Evolutionary conservation across 441 rosid species (phyloP), one percentile per base, ranked within the genome.

Genomic region (Erodium texanum): DNA sequence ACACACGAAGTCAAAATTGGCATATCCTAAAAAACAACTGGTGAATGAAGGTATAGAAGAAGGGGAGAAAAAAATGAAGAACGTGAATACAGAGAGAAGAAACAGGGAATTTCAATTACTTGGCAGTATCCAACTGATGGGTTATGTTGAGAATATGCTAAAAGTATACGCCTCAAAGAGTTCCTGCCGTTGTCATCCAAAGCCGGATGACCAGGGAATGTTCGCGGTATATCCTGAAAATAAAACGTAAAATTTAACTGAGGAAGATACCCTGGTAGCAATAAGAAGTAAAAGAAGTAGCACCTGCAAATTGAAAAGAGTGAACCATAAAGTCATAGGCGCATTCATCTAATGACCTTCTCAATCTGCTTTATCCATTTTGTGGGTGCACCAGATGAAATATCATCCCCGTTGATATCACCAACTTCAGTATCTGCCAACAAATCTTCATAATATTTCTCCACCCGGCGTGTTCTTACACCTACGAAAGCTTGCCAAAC

Each of bases 401-500:
- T 75, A 69, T 73, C 65, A 8, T 70, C 71, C 22, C 67, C 78
- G 20, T 24, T 23, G 32, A 48, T 70, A 71, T 81, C 84, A 29
- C 69, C 74, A 16, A 77, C 77, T 68, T 75, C 68, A 61, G 74
- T 74, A 70, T 80, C 87, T 71, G 79, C 85, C 70, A 88, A 74
- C 79, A 86, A 75, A 73, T 82, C 81, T 65, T 86, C 82, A 38
- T 88, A 88, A 75, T 88, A 88, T 64, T 77, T 80, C 70, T 82
- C 86, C 58, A 79, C 75, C 66, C 89, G 72, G 24, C 93, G 82
- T 62, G 83, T 81, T 68, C 81, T 84, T 54, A 83, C 88, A 72
- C 93, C 93, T 68, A 83, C 87, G 78, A 86, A 86, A 62, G 93
- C 86, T 82, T 88, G 93, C 93, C 93, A 88, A 29, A 86, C 77